Conservation (phyloP, 805 yeast genomes). For the Metschnikowia henanensis region DNA sequence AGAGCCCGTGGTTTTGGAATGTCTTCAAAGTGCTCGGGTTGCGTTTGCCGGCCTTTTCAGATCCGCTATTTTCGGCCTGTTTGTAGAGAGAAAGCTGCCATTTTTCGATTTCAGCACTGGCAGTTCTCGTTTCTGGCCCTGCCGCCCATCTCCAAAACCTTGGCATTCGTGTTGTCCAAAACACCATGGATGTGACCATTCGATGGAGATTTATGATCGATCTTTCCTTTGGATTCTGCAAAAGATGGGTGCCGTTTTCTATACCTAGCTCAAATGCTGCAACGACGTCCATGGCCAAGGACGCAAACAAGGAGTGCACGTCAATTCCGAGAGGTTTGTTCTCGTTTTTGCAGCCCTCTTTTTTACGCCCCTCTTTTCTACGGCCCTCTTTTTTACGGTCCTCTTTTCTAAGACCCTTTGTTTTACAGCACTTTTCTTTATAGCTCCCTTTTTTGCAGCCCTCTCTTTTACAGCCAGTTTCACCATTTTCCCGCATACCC, state of each 20-base stretch:
- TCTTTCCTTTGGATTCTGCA: conserved; percentile 38
- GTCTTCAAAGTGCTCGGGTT: conserved; percentile 35
- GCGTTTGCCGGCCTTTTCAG: conserved; percentile 15
- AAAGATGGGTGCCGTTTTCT: conserved; percentile 44
- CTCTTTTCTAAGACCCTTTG: too few species aligned
- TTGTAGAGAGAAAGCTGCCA: conserved; percentile 46
- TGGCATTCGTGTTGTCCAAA: conserved; percentile 65
- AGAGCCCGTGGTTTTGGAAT: conserved; percentile 30
- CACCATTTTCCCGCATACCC: too few species aligned
- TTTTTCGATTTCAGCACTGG: conserved; percentile 38
- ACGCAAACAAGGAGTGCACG: conserved; percentile 58
- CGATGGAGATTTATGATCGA: conserved; percentile 44
- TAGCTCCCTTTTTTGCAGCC: too few species aligned
- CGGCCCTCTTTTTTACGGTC: too few species aligned
- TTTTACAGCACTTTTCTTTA: too few species aligned
- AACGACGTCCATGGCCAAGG: conserved; percentile 71
- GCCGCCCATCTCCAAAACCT: conserved; percentile 50
- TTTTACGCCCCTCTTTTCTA: too few species aligned
- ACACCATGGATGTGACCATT: conserved; percentile 56
- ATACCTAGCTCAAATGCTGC: conserved; percentile 59
- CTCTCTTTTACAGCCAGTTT: too few species aligned
- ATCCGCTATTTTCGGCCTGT: conserved; percentile 33
- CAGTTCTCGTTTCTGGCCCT: conserved; percentile 33
- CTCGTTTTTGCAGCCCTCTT: too few species aligned
- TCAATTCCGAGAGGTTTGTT: too few species aligned